Conservation (phyloP, 1,284 basidiomycete genomes). For the Ganoderma resinaceum region DNA sequence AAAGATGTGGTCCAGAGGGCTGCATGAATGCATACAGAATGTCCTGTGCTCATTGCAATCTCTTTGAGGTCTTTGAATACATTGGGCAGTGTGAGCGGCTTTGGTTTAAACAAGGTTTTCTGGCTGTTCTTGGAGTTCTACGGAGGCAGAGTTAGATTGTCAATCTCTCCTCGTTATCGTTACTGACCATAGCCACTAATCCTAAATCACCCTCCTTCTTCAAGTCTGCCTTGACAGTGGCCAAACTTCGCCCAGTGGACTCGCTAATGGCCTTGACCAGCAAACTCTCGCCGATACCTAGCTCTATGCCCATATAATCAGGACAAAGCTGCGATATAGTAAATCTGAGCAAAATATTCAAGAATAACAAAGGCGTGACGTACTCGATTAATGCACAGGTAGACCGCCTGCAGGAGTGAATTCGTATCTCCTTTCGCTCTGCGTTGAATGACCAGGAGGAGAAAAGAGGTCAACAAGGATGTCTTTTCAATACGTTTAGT, state of each 20-base stretch:
- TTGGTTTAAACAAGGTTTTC: slow-evolving; percentile 95
- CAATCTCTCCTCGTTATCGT: not conserved
- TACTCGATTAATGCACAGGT: slow-evolving; percentile 97
- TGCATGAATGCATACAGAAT: slow-evolving; percentile 61
- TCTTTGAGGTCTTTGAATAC: slow-evolving; percentile 90
- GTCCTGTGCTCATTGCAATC: slow-evolving; percentile 86
- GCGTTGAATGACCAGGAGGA: slow-evolving; percentile 89
- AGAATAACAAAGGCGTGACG: slow-evolving; percentile 34
- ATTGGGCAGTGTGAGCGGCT: slow-evolving; percentile 85
- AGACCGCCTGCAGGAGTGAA: slow-evolving; percentile 88
- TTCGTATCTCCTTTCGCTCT: slow-evolving; percentile 74
- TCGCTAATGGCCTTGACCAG: slow-evolving; percentile 96
- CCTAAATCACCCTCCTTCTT: slow-evolving; percentile 96
- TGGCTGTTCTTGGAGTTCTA: slow-evolving; percentile 95
- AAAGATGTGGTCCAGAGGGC: not conserved
- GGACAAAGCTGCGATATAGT: slow-evolving; percentile 76
- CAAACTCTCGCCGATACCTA: slow-evolving; percentile 96
- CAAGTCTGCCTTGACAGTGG: slow-evolving; percentile 90
- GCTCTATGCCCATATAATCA: slow-evolving; percentile 95
- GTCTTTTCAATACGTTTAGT: slow-evolving; percentile 97
- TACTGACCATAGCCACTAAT: slow-evolving; percentile 87
- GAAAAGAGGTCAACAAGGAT: slow-evolving; percentile 86
- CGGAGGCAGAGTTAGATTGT: not conserved
- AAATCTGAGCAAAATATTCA: not conserved
- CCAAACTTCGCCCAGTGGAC: slow-evolving; percentile 88